Evolutionary conservation across 192 early-diverging fungal species (phyloP).

Genomic region (Spizellomyces sp.): DNA sequence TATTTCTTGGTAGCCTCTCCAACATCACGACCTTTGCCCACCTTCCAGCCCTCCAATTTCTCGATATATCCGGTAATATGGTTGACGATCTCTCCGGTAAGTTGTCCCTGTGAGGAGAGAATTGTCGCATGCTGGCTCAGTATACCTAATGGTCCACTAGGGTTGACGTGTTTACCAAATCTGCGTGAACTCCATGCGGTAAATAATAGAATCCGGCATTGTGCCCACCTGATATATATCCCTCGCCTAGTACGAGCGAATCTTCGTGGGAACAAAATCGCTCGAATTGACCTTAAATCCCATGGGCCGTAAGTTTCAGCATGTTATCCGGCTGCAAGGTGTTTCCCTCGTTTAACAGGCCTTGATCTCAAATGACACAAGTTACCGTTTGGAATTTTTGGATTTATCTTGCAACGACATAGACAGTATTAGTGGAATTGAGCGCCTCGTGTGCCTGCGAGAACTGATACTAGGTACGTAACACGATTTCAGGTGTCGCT

Average conservation of each 20-base stretch:
- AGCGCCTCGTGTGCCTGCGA: constrained; percentile 11
- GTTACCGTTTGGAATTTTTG: constrained; percentile 16
- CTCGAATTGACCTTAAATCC: constrained; percentile 3
- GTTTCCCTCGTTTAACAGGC: not conserved
- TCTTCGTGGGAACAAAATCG: constrained; percentile 18
- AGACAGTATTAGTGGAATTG: constrained; percentile 3
- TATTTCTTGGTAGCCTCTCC: not conserved
- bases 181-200: constrained; percentile 28
- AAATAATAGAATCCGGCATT: constrained; percentile 15
- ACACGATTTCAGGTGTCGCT: not conserved
- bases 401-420: constrained; percentile 33
- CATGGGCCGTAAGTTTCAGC: not conserved
- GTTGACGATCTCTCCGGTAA: constrained; percentile 24
- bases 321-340: not conserved
- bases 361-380: not conserved
- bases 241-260: constrained; percentile 13
- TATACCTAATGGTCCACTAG: constrained; percentile 4
- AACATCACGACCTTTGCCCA: not conserved
- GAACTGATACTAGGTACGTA: constrained; percentile 27
- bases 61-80: constrained; percentile 25
- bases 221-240: not conserved
- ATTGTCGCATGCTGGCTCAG: not conserved
- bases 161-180: constrained; percentile 11
- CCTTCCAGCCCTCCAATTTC: constrained; percentile 17
- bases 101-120: not conserved